A percentile compares a stretch with the other conserved stretches of the same genome.
phyloP scores from a whole-genome alignment of 2,329 filamentous ascomycete genomes.

The Emmonsia crescens region DNA sequence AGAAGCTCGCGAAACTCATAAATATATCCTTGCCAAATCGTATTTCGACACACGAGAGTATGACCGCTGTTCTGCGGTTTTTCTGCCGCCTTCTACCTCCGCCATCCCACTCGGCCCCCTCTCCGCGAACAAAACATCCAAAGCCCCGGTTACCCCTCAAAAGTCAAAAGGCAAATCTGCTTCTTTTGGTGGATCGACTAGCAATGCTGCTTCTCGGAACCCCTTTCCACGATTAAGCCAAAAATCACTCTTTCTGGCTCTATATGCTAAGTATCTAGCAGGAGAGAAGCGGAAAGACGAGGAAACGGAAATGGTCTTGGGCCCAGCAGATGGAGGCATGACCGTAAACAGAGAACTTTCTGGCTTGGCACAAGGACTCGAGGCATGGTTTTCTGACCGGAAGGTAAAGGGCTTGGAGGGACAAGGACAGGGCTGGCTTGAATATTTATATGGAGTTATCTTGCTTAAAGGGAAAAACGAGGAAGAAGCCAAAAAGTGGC shows the following conservation, averaged over 20 bases:
- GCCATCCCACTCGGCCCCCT: slow-evolving; percentile 49
- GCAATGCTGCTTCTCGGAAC: slow-evolving; percentile 23
- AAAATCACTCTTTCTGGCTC: slow-evolving; percentile 79
- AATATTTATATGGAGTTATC: slow-evolving; percentile 73
- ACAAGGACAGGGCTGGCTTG: slow-evolving; percentile 80
- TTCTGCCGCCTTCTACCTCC: slow-evolving; percentile 70
- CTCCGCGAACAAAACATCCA: slow-evolving; percentile 26
- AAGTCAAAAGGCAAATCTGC: slow-evolving; percentile 53
- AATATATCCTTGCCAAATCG: slow-evolving; percentile 82
- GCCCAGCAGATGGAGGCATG: slow-evolving; percentile 76
- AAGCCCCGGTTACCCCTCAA: slow-evolving; percentile 32
- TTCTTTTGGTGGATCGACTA: slow-evolving; percentile 27
- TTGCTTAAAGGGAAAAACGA: slow-evolving; percentile 87
- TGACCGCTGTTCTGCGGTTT: slow-evolving; percentile 83
- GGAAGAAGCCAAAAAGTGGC: slow-evolving; percentile 67
- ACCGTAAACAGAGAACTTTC: slow-evolving; percentile 77
- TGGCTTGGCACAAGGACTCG: slow-evolving; percentile 61
- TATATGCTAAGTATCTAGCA: slow-evolving; percentile 86
- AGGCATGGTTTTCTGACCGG: slow-evolving; percentile 67
- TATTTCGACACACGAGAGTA: slow-evolving; percentile 94
- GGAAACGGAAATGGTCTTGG: slow-evolving; percentile 93
- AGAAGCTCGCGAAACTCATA: slow-evolving; percentile 68
- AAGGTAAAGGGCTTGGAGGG: slow-evolving; percentile 48
- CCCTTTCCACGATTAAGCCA: slow-evolving; percentile 57
- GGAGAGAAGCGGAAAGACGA: slow-evolving; percentile 96